phyloP scores from a whole-genome alignment of 2,329 filamentous ascomycete species.

The Cladosporium sp. region DNA sequence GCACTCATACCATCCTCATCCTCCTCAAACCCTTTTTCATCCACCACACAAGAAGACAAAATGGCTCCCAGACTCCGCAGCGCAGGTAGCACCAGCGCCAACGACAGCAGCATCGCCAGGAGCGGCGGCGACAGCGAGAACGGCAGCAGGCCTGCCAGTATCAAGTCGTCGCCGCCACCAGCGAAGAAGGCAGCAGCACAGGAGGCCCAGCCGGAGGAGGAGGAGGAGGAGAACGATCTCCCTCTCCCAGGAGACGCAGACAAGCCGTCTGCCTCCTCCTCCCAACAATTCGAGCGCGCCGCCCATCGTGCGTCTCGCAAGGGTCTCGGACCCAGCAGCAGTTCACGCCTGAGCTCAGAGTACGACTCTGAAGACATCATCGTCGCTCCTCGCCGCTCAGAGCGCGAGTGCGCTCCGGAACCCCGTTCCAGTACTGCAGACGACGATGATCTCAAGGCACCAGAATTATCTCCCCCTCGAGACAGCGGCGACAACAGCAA shows the following conservation, averaged over 20 bases:
- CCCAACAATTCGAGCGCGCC: not conserved
- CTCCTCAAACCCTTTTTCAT: not conserved
- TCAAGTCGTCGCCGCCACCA: not conserved
- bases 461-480: no score
- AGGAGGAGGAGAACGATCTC: not conserved
- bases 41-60: not conserved
- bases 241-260: not conserved
- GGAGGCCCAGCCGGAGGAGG: not conserved
- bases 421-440: not conserved
- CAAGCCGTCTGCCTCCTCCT: not conserved
- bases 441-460: no score
- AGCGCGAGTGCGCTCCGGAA: not conserved
- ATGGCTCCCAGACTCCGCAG: not conserved
- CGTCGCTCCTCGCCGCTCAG: not conserved
- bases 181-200: not conserved
- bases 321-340: not conserved
- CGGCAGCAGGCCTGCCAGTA: not conserved
- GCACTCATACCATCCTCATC: not conserved
- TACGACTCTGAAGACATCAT: slow-evolving; percentile 10
- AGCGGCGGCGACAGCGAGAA: not conserved
- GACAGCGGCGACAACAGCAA: not conserved
- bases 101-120: not conserved
- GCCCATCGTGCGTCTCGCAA: not conserved
- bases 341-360: not conserved
- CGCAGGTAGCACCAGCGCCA: not conserved